phyloP scores from a whole-genome alignment of 768 basidiomycete species.

The Boletus reticulatus region DNA sequence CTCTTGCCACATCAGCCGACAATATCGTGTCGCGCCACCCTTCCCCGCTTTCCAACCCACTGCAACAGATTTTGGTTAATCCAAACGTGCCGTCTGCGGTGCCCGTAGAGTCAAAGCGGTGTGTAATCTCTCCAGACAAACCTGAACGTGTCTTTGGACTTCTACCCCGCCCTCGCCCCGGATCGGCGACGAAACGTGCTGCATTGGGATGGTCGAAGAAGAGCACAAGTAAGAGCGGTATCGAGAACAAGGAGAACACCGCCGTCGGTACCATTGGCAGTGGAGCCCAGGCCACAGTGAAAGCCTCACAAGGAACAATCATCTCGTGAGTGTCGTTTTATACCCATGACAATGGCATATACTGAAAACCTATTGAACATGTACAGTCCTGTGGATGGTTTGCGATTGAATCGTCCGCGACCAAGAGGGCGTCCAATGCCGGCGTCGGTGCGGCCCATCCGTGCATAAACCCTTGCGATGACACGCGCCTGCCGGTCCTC shows the following conservation, averaged over 20 bases:
- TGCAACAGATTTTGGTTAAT: constrained; percentile 47
- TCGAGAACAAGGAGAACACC: constrained; percentile 57
- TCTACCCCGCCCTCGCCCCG: constrained; percentile 47
- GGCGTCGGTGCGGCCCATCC: constrained; percentile 26
- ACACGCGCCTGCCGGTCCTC: background rate
- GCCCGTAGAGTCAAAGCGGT: constrained; percentile 35
- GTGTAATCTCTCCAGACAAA: constrained; percentile 27
- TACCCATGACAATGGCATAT: background rate
- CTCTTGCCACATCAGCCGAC: constrained; percentile 20
- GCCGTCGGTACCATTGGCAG: constrained; percentile 4
- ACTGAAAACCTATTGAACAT: background rate
- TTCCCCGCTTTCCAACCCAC: constrained; percentile 27
- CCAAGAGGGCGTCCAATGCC: constrained; percentile 43
- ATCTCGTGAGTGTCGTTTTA: constrained; percentile 49
- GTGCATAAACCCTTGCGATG: constrained; percentile 14
- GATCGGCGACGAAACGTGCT: constrained; percentile 53
- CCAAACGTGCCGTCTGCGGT: constrained; percentile 34
- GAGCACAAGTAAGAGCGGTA: constrained; percentile 46
- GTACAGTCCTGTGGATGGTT: constrained; percentile 38
- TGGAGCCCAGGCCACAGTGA: constrained; percentile 6
- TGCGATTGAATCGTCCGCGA: constrained; percentile 45
- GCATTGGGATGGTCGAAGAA: constrained; percentile 67
- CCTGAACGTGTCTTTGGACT: constrained; percentile 24
- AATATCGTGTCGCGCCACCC: constrained; percentile 8
- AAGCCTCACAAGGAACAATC: constrained; percentile 35